phyloP scores from a whole-genome alignment of 2,329 filamentous ascomycete species.

The Cadophora sp. region DNA sequence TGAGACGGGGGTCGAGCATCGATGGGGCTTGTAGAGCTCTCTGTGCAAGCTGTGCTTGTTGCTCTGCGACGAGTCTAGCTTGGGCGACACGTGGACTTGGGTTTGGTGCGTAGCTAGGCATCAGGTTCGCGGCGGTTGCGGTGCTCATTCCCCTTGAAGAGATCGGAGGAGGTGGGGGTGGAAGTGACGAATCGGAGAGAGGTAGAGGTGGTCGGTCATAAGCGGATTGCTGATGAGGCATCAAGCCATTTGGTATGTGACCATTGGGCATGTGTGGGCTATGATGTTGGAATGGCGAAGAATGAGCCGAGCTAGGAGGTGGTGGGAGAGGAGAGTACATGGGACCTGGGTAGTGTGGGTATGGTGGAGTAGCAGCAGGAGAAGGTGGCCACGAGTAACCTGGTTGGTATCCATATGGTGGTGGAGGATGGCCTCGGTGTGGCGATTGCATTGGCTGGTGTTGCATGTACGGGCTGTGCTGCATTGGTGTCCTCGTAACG shows the following conservation, averaged over 20 bases:
- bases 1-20: constrained; percentile 41
- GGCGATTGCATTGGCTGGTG: constrained; percentile 50
- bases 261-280: constrained; percentile 39
- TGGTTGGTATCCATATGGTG: constrained; percentile 48
- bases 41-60: constrained; percentile 45
- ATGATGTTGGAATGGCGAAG: constrained; percentile 43
- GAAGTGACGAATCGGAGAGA: constrained; percentile 45
- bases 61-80: constrained; percentile 45
- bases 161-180: constrained; percentile 41
- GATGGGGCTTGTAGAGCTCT: constrained; percentile 37
- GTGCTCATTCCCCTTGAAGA: constrained; percentile 40
- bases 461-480: constrained; percentile 53
- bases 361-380: constrained; percentile 61
- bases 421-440: constrained; percentile 47
- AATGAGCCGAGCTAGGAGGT: constrained; percentile 41
- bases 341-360: constrained; percentile 47
- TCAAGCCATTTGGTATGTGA: constrained; percentile 28
- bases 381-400: constrained; percentile 63
- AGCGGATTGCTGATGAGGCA: constrained; percentile 33
- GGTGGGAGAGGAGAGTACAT: constrained; percentile 47
- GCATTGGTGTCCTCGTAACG: constrained; percentile 77
- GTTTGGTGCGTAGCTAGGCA: constrained; percentile 45
- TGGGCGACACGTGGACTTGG: constrained; percentile 51
- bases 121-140: constrained; percentile 37
- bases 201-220: constrained; percentile 47